These are phyloP conservation scores for Sanghuangporus baumii DNA, from an alignment of 1,284 basidiomycete species.

Conservation along the genomic window DNA sequence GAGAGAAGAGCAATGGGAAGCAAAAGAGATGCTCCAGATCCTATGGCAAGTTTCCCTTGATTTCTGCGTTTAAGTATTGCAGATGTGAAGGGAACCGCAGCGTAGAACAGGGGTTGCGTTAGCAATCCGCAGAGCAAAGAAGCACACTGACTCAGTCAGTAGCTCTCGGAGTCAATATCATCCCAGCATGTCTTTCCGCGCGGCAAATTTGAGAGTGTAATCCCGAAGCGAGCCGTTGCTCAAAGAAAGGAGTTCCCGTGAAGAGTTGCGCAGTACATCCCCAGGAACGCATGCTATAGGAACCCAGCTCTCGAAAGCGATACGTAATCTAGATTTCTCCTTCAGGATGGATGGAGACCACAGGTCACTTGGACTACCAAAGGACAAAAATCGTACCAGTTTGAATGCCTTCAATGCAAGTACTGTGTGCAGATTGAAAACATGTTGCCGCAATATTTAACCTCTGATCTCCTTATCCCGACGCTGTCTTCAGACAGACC, in stretches of 20 bases:
- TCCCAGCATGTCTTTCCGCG: no score
- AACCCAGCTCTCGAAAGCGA: background rate
- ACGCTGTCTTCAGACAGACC: no score
- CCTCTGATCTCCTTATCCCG: no score
- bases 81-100: background rate
- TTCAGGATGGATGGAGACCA: no score
- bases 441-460: no score
- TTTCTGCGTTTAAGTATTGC: background rate
- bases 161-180: background rate
- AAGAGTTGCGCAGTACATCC: background rate
- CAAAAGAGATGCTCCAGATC: background rate
- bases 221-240: no score
- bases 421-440: no score
- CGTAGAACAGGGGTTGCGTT: background rate
- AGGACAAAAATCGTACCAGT: no score
- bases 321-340: no score
- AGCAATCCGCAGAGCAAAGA: background rate
- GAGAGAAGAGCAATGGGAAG: background rate
- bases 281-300: background rate
- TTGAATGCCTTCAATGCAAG: no score
- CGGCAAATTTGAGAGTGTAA: no score
- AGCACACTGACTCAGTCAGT: background rate
- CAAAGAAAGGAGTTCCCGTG: background rate
- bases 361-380: no score
- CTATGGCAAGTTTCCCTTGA: background rate